Evolutionary conservation across 2,329 filamentous ascomycete genomes (phyloP).

Genomic region (Colletotrichum simmondsii): DNA sequence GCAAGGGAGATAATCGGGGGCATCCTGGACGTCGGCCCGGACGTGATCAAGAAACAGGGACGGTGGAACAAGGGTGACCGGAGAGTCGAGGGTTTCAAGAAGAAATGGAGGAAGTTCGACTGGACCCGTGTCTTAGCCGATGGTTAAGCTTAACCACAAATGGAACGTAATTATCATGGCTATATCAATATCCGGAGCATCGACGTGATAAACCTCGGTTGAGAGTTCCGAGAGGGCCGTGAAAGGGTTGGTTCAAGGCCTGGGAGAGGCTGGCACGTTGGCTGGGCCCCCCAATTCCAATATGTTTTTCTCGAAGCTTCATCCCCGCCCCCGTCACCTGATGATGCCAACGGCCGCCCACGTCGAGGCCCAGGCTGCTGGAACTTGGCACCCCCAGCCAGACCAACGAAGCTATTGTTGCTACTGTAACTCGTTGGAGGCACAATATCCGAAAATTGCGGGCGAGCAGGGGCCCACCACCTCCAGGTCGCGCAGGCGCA

Average conservation of each 20-base stretch:
- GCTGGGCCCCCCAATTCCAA: not conserved
- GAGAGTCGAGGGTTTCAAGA: constrained; percentile 82
- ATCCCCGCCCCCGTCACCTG: not conserved
- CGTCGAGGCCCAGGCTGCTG: not conserved
- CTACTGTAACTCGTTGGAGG: constrained; percentile 10
- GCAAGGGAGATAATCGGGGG: constrained; percentile 92
- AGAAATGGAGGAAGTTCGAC: constrained; percentile 92
- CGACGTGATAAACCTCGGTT: constrained; percentile 14
- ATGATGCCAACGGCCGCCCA: not conserved
- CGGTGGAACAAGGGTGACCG: constrained; percentile 79
- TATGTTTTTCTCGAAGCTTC: not conserved
- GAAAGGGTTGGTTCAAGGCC: not conserved
- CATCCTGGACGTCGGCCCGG: constrained; percentile 85
- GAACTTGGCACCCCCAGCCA: not conserved
- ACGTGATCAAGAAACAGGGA: constrained; percentile 90
- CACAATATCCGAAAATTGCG: constrained; percentile 27
- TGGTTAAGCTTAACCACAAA: constrained; percentile 21
- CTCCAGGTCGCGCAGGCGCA: constrained; percentile 21
- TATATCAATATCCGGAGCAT: not conserved
- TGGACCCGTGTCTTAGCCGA: constrained; percentile 74
- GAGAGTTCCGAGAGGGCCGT: not conserved
- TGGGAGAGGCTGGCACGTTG: not conserved
- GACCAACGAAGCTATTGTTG: not conserved
- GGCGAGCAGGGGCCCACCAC: constrained; percentile 12
- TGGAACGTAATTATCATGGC: not conserved